These are phyloP conservation scores for Prunus mira DNA, from an alignment of 306 rosid species.

Conservation along the genomic window DNA sequence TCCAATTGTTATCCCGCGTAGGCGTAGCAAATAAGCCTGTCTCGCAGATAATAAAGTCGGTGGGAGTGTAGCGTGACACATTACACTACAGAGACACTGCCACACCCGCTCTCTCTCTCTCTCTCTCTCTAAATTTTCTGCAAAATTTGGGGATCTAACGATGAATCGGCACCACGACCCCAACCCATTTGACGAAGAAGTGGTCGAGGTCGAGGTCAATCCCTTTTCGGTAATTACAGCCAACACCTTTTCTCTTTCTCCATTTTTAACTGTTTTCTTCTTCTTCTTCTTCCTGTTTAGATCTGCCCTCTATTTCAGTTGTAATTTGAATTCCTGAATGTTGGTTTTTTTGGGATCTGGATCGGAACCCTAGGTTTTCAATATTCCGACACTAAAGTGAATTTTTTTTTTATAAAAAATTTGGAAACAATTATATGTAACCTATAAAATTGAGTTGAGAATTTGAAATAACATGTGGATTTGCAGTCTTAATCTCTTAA, in stretches of 20 bases:
- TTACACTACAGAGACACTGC: slow-evolving; percentile 8
- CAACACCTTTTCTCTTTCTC: slow-evolving; percentile 1
- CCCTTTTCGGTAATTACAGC: slow-evolving; percentile 74
- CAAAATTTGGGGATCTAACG: slow-evolving; percentile 51
- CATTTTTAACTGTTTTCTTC: background rate
- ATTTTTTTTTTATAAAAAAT: background rate
- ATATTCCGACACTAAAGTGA: background rate
- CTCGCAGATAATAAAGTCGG: background rate
- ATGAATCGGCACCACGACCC: slow-evolving; percentile 94
- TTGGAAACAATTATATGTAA: background rate
- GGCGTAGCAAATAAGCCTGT: background rate
- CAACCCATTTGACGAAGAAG: slow-evolving; percentile 91
- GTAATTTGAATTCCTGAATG: slow-evolving; percentile 3
- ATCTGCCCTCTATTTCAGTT: slow-evolving; percentile 32
- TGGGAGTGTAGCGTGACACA: background rate
- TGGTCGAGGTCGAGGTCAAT: slow-evolving; percentile 49
- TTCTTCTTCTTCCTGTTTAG: slow-evolving; percentile 20
- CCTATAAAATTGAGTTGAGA: background rate
- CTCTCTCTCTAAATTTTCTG: slow-evolving; percentile 24
- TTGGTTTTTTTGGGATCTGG: slow-evolving; percentile 28
- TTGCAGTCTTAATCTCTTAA: background rate
- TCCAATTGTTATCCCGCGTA: slow-evolving; percentile 18
- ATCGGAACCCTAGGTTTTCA: slow-evolving; percentile 23
- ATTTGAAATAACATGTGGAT: background rate
- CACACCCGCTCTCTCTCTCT: background rate